A percentile compares a stretch with the other conserved stretches of the same genome.
Evolutionary conservation across 1,139 yeast species (phyloP).

Genomic region (Candida buenavistaensis): DNA sequence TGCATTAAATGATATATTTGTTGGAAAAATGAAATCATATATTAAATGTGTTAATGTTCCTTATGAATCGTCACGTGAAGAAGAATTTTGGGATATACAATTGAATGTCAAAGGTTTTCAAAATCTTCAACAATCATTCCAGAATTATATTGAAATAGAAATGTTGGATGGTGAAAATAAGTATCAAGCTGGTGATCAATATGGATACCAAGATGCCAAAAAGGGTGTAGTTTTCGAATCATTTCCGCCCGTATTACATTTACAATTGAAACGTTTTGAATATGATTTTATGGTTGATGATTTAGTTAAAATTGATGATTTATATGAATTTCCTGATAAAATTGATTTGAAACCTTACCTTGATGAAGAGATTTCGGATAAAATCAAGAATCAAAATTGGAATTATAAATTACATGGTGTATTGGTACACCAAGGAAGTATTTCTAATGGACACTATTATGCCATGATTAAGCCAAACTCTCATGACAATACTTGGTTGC

Average conservation of each 20-base stretch:
- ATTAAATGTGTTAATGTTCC: slow-evolving; percentile 94
- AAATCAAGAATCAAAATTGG: slow-evolving; percentile 60
- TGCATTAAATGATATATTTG: slow-evolving; percentile 77
- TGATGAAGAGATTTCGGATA: slow-evolving; percentile 53
- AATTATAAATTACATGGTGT: slow-evolving; percentile 88
- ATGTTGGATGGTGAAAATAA: slow-evolving; percentile 92
- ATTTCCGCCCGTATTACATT: slow-evolving; percentile 90
- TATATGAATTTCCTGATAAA: slow-evolving; percentile 83
- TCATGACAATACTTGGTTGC: slow-evolving; percentile 68
- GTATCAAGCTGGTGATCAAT: slow-evolving; percentile 84
- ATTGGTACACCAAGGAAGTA: slow-evolving; percentile 92
- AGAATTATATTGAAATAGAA: slow-evolving; percentile 86
- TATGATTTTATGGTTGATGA: slow-evolving; percentile 90
- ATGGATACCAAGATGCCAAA: slow-evolving; percentile 92
- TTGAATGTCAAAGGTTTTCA: slow-evolving; percentile 84
- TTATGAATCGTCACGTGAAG: slow-evolving; percentile 87
- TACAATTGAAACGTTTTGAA: slow-evolving; percentile 92
- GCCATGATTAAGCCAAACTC: slow-evolving; percentile 85
- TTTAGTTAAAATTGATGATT: slow-evolving; percentile 88
- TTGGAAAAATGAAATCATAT: slow-evolving; percentile 95
- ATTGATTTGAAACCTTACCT: slow-evolving; percentile 81
- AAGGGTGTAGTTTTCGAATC: slow-evolving; percentile 92
- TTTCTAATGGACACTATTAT: slow-evolving; percentile 94
- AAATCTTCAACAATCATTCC: slow-evolving; percentile 72
- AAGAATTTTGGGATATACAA: slow-evolving; percentile 98